Percentiles rank a stretch among this genome's conserved stretches.
Conservation (phyloP, 2,329 filamentous ascomycete species). For the Pyricularia pennisetigena region DNA sequence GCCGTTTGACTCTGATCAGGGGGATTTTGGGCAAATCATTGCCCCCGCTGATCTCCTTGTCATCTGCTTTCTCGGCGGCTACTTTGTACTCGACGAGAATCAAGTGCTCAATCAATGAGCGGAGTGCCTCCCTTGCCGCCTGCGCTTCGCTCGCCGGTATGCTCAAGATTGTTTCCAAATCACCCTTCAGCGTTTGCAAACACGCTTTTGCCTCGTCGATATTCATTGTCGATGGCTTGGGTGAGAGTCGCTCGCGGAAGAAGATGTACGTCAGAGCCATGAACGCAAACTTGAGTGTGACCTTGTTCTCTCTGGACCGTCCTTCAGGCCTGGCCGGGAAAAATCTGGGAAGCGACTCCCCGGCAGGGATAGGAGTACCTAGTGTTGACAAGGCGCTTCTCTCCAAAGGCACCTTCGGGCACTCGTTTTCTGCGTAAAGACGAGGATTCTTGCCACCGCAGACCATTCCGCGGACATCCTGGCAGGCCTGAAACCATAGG, state of each 20-base stretch:
- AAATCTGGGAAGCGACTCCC: not conserved
- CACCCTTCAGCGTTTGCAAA: not conserved
- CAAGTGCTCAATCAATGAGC: not conserved
- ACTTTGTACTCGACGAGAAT: not conserved
- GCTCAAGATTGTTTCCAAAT: not conserved
- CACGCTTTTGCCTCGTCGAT: not conserved
- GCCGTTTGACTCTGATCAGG: not conserved
- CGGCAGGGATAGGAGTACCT: not conserved
- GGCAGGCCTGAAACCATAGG: not conserved
- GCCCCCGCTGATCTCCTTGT: not conserved
- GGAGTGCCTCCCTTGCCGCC: not conserved
- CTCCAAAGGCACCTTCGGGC: not conserved
- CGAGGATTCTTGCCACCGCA: not conserved
- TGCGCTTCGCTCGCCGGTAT: not conserved
- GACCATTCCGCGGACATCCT: not conserved
- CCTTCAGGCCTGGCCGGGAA: not conserved
- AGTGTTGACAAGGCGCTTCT: not conserved
- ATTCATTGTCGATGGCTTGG: not conserved
- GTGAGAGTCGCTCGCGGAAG: not conserved
- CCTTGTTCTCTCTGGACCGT: not conserved
- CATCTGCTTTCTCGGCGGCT: not conserved
- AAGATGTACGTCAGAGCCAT: conserved; percentile 3
- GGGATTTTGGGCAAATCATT: not conserved
- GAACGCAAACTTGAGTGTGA: not conserved
- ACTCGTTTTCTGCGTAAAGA: not conserved